A percentile compares a stretch with the other conserved stretches of the same genome.
Evolutionary conservation across 179 eudicot genomes (phyloP).

Genomic region (Sideroxylon spinosum): DNA sequence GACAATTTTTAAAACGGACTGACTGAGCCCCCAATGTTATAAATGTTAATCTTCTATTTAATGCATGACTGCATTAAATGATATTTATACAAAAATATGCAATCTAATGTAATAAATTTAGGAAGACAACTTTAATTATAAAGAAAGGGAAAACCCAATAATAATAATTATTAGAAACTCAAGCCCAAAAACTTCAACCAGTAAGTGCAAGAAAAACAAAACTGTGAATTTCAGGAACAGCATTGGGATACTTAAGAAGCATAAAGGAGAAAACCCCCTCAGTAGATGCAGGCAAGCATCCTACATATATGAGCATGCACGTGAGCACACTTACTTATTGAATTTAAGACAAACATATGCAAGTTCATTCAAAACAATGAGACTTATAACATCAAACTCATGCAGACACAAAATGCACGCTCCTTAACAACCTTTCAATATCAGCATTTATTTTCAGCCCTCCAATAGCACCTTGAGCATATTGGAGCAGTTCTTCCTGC

Average conservation of each 20-base stretch:
- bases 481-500: conserved; percentile 87
- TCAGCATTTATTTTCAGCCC: conserved; percentile 84
- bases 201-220: not conserved
- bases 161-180: not conserved
- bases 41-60: no score
- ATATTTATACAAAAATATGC: no score
- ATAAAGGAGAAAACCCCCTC: not conserved
- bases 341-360: not conserved
- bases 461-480: conserved; percentile 81
- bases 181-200: no score
- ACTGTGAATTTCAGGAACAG: not conserved
- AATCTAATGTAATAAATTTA: not conserved
- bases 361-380: not conserved
- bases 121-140: not conserved
- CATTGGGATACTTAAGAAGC: not conserved
- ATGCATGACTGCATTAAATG: no score
- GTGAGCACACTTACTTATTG: not conserved
- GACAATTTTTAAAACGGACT: no score
- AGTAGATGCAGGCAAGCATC: not conserved
- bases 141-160: not conserved
- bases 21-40: no score
- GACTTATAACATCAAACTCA: not conserved
- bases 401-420: not conserved
- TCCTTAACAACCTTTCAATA: conserved; percentile 55
- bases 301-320: not conserved